Evolutionary conservation across 139 green algal genomes (phyloP).

Genomic region (Volvox africanus): DNA sequence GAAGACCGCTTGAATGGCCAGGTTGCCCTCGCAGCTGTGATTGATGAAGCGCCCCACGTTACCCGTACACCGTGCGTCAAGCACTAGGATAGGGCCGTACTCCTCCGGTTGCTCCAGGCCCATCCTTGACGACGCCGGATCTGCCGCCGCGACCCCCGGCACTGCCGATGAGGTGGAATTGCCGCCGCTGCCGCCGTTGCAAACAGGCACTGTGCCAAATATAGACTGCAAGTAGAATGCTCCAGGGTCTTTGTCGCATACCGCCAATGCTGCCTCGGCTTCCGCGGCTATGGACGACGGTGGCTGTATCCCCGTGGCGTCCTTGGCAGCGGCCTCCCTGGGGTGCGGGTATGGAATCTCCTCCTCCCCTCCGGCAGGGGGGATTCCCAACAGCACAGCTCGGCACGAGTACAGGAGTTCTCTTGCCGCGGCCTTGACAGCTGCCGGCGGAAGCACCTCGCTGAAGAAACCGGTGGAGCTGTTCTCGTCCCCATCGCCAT

Average conservation of each 20-base stretch:
- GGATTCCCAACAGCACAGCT: neutral
- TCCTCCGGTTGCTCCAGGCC: neutral
- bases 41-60: conserved; percentile 87
- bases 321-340: neutral
- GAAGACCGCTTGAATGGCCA: conserved; percentile 71
- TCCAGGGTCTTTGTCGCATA: neutral
- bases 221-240: conserved; percentile 38
- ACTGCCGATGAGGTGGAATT: neutral
- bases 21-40: conserved; percentile 76
- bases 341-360: neutral
- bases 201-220: conserved; percentile 16
- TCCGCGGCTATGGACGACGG: neutral
- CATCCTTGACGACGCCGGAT: neutral
- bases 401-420: neutral
- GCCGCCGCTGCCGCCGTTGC: neutral
- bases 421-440: neutral
- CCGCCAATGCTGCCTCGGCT: neutral
- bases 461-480: neutral
- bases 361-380: too few species aligned
- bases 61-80: conserved; percentile 54
- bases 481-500: neutral
- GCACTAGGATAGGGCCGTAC: conserved; percentile 50
- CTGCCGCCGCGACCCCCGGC: neutral
- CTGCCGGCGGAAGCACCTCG: neutral
- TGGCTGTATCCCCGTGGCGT: neutral